phyloP scores from a whole-genome alignment of 2,329 filamentous ascomycete species.

The Stagonosporopsis chrysanthemi region DNA sequence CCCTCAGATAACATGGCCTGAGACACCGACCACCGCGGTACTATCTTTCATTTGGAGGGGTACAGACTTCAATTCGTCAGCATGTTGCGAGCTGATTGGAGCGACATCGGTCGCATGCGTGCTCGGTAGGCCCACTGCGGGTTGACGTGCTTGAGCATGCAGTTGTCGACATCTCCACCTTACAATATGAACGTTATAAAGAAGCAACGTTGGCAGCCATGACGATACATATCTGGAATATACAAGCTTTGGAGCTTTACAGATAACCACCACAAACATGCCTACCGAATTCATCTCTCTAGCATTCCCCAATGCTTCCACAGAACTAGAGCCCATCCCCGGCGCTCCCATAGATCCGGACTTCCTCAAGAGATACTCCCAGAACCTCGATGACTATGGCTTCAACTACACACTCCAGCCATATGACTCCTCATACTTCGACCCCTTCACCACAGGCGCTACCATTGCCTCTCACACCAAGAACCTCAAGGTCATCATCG shows the following conservation, averaged over 20 bases:
- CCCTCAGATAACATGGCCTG: constrained; percentile 5
- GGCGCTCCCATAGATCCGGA: constrained; percentile 62
- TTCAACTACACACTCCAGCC: constrained; percentile 70
- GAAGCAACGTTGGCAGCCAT: background rate
- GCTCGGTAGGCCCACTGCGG: constrained; percentile 13
- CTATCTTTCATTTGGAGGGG: constrained; percentile 6
- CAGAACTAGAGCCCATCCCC: constrained; percentile 62
- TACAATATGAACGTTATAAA: constrained; percentile 9
- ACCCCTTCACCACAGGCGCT: constrained; percentile 66
- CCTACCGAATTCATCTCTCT: constrained; percentile 64
- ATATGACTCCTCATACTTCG: constrained; percentile 63
- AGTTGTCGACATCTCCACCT: constrained; percentile 16
- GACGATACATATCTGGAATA: background rate
- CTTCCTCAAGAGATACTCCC: constrained; percentile 64
- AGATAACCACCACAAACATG: constrained; percentile 7
- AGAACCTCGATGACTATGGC: constrained; percentile 65
- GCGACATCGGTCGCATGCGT: constrained; percentile 12
- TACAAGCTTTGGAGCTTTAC: background rate
- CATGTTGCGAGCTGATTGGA: constrained; percentile 12
- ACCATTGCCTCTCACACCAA: constrained; percentile 66
- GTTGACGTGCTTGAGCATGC: constrained; percentile 18
- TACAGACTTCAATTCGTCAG: constrained; percentile 8
- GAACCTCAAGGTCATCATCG: constrained; percentile 67
- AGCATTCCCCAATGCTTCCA: constrained; percentile 65
- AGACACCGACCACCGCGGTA: constrained; percentile 9